These are phyloP conservation scores for Cucurbita argyrosperma DNA, from an alignment of 306 rosid genomes.

Conservation along the genomic window DNA sequence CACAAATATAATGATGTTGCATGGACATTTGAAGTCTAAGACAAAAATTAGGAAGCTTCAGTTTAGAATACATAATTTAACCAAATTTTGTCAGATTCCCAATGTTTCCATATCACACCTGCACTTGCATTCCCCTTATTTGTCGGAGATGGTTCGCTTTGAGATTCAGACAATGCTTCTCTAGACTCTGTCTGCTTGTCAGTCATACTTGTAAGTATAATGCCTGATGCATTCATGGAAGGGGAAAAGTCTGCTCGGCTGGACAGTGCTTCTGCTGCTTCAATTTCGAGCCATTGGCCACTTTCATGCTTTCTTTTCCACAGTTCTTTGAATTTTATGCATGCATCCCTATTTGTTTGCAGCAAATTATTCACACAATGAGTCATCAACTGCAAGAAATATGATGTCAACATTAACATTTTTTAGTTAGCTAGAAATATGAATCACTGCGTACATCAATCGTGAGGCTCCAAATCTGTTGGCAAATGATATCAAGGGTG, in stretches of 20 bases:
- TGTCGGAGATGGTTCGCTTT: slow-evolving; percentile 28
- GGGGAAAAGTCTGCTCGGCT: slow-evolving; percentile 39
- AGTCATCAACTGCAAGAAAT: slow-evolving; percentile 13
- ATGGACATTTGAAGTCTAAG: neutral
- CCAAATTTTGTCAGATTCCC: neutral
- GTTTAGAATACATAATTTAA: neutral
- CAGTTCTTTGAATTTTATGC: slow-evolving; percentile 56
- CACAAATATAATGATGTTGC: neutral
- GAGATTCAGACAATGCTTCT: slow-evolving; percentile 13
- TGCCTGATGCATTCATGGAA: slow-evolving; percentile 48
- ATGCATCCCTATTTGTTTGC: slow-evolving; percentile 55
- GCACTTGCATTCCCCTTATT: slow-evolving; percentile 41
- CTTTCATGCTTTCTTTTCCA: slow-evolving; percentile 96
- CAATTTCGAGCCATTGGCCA: slow-evolving; percentile 97
- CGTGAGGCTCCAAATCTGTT: slow-evolving; percentile 95
- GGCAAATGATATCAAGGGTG: slow-evolving; percentile 65
- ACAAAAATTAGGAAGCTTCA: neutral
- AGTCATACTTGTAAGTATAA: slow-evolving; percentile 46
- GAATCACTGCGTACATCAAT: slow-evolving; percentile 39
- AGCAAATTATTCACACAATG: slow-evolving; percentile 4
- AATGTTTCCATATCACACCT: slow-evolving; percentile 23
- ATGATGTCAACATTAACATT: neutral
- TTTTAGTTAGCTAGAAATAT: slow-evolving; percentile 7
- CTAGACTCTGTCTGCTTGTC: slow-evolving; percentile 20
- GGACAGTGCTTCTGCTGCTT: slow-evolving; percentile 64